Evolutionary conservation across 2,329 filamentous ascomycete genomes (phyloP).

Genomic region (Didymella keratinophila): DNA sequence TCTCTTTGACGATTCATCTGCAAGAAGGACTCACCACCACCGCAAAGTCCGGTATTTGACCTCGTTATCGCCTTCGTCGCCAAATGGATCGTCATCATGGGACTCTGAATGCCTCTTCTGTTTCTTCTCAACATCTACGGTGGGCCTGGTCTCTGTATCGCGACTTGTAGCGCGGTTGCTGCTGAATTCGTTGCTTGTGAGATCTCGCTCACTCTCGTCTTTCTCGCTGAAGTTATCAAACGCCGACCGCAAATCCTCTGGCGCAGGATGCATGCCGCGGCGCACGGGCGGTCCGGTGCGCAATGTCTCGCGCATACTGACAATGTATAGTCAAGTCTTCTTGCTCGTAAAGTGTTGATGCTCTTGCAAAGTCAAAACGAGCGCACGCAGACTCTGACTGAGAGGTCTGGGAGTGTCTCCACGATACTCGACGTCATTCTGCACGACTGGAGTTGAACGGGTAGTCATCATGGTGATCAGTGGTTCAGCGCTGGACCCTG

Average conservation of each 20-base stretch:
- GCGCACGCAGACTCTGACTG: neutral
- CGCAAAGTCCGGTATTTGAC: conserved; percentile 61
- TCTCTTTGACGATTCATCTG: neutral
- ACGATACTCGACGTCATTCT: conserved; percentile 10
- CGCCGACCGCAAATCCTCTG: conserved; percentile 2
- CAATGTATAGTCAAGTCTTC: neutral
- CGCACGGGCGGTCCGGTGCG: conserved; percentile 8
- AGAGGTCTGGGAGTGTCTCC: neutral
- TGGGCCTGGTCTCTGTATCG: neutral
- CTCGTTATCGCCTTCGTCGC: conserved; percentile 43
- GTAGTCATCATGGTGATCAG: conserved; percentile 11
- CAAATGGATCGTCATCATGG: conserved; percentile 31
- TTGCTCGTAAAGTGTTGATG: too few species aligned
- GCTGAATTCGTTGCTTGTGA: neutral
- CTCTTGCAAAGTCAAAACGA: neutral
- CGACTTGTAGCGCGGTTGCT: conserved; percentile 6
- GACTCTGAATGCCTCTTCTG: conserved; percentile 1
- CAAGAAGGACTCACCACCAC: conserved; percentile 51
- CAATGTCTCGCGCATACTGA: conserved; percentile 16
- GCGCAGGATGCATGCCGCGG: conserved; percentile 16
- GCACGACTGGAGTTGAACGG: neutral
- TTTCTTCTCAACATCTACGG: neutral
- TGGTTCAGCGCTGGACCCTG: conserved; percentile 14
- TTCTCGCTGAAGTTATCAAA: conserved; percentile 9
- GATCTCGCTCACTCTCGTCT: conserved; percentile 3